Base-by-base conservation (phyloP, 441 rosid genomes). In the Populus trichocarpa region DNA sequence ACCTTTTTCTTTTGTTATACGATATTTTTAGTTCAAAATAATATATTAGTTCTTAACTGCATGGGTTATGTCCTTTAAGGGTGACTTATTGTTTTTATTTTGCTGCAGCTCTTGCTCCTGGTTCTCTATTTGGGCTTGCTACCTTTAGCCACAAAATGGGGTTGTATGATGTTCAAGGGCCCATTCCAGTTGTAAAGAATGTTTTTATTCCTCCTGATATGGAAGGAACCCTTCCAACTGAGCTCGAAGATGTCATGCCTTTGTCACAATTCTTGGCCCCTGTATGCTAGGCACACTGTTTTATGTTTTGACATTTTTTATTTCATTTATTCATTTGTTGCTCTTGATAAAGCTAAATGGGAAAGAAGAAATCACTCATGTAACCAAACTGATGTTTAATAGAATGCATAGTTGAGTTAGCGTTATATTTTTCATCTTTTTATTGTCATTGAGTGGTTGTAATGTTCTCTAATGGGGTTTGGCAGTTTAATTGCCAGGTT, bases 141-240 rank as follows among this genome's bases (percentile, higher is more conserved):
- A 96, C 98, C 30, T 96, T 94, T 80, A 89, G 98, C 86, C 98
- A 93, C 88, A 96, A 91, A 85, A 81, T 96, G 35, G 98, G 99
- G 30, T 81, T 96, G 69, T 96, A 92, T 83, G 98, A 96, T 87
- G 96, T 96, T 83, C 98, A 96, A 86, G 97, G 98, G 69, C 96
- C 98, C 83, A 81, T 96, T 79, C 93, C 96, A 23, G 89, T 96
- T 71, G 92, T 93, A 63, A 96, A 94, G 85, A 96, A 94, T 82
- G 90, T 92, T 42, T 94, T 93, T 84, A 87, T 96, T 82, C 96
- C 92, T 73, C 87, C 91, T 25, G 98, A 92, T 83, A 65, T 83
- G 2, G 97, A 94, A 74, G 92, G 89, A 74, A 83, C 88, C 71
- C 80, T 93, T 36, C 82, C 92, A n/a, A 67, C 90, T 75, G 98